Evolutionary conservation across 2,329 filamentous ascomycete species (phyloP), one percentile per base, ranked within the genome.

Genomic region (Diaporthe helianthi): DNA sequence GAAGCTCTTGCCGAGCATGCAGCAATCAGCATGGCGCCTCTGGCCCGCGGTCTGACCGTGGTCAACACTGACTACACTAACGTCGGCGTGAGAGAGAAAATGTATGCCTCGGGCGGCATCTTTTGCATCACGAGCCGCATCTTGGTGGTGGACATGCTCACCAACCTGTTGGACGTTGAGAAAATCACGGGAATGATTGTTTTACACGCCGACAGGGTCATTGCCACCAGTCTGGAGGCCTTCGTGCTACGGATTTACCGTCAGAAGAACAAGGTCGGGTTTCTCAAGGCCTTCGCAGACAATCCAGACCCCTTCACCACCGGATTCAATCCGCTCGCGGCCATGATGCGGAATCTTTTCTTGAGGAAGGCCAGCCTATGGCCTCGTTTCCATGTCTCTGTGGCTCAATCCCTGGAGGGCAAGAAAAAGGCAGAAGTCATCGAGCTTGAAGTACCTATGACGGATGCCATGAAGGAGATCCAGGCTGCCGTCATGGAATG

Each of bases 71-170:
- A 99, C 78, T 89, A 91, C 78, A 96, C 95, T 79, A 97, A 89
- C 74, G 94, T 98, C 22, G 89, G 89, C 3, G 90, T 91, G 61
- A 88, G 96, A 75, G 93, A 98, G 84, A 97, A 94, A 82, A 92
- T 98, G 86, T 99, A 99, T 80, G 85, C 89, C 2, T 87, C 89
- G 70, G 96, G 96, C 15, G 96, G 96, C 60, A 92, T 98, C 74
- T 94, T 98, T 82, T 97, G 94, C 81, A 92, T 99, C 77, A 99
- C 96, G 19, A 98, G 94, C 69, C 91, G 94, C 67, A 99, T 99
- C 72, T 82, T 99, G 71, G 93, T 98, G 36, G 94, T 98, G 31
- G 96, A 99, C 79, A 86, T 99, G 61, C 82, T 99, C 72, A 97
- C 94, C n/a, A 87, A 86, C 33, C 82, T 98, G 55, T 84, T 99